Evolutionary conservation across 1,284 basidiomycete genomes (phyloP).

Genomic region (Kalmanozyma brasiliensis): DNA sequence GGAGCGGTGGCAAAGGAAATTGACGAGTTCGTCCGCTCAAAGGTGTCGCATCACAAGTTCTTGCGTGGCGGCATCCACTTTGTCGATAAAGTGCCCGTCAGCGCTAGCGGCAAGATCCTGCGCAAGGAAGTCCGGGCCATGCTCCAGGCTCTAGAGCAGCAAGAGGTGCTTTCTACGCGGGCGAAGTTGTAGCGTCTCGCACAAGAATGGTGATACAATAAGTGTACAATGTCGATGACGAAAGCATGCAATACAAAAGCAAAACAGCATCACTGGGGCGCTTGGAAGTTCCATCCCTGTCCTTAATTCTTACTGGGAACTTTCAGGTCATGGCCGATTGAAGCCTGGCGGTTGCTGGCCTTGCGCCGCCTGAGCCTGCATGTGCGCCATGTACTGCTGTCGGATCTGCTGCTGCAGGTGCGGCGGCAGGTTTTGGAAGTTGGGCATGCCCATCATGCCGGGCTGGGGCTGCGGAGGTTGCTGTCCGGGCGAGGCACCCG

Average conservation of each 20-base stretch:
- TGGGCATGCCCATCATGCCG: conserved; percentile 25
- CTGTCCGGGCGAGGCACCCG: conserved; percentile 17
- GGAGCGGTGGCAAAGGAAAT: conserved; percentile 19
- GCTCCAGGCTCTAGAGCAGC: conserved; percentile 13
- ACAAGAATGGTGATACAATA: conserved; percentile 10
- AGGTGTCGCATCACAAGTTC: conserved; percentile 41
- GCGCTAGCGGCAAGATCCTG: conserved; percentile 47
- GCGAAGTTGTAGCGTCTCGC: conserved; percentile 33
- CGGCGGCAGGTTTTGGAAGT: conserved; percentile 44
- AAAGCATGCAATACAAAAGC: neutral
- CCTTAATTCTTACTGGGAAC: no score
- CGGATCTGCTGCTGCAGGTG: conserved; percentile 49
- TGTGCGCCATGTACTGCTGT: conserved; percentile 47
- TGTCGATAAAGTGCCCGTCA: conserved; percentile 41
- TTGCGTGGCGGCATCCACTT: conserved; percentile 45
- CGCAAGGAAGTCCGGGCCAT: conserved; percentile 33
- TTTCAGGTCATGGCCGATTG: no score
- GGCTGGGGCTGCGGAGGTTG: conserved; percentile 25
- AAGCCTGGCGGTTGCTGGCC: conserved; percentile 22
- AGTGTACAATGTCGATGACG: neutral
- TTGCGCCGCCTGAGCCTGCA: conserved; percentile 35
- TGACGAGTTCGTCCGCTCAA: conserved; percentile 29
- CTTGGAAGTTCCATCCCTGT: conserved; percentile 35
- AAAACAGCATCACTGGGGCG: conserved; percentile 17
- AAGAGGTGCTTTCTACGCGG: neutral